These are phyloP conservation scores for Tetraselmis striata DNA, from an alignment of 139 green algal genomes.

Conservation along the genomic window DNA sequence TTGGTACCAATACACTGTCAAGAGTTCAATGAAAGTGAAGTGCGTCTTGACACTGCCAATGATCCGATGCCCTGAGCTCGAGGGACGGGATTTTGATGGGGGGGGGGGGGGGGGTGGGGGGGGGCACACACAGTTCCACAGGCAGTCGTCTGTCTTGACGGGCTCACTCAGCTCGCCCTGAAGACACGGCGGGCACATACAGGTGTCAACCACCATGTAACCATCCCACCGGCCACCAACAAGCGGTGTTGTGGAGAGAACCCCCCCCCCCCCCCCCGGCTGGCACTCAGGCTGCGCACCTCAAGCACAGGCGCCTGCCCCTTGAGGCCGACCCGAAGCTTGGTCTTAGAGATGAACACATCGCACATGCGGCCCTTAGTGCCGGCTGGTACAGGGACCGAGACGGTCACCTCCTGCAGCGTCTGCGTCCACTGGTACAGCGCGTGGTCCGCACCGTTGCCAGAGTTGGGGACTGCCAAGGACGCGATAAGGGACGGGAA, in stretches of 20 bases:
- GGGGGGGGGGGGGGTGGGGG: no score
- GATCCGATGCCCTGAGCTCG: no score
- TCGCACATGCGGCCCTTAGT: conserved; percentile 53
- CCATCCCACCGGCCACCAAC: no score
- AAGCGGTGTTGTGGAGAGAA: no score
- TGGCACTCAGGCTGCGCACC: no score
- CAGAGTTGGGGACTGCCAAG: conserved; percentile 66
- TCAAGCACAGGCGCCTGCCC: conserved; percentile 33
- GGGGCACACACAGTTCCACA: conserved; percentile 89
- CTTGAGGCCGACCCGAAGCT: conserved; percentile 68
- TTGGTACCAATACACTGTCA: no score
- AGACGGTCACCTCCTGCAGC: conserved; percentile 74
- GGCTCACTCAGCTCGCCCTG: conserved; percentile 69
- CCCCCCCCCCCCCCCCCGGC: no score
- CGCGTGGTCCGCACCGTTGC: conserved; percentile 78
- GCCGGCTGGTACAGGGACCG: conserved; percentile 66
- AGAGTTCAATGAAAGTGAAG: no score
- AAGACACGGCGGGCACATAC: no score
- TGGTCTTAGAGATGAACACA: conserved; percentile 55
- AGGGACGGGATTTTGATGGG: no score
- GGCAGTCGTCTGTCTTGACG: conserved; percentile 80
- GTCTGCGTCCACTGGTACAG: conserved; percentile 91
- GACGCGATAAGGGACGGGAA: neutral
- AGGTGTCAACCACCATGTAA: no score
- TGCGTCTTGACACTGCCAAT: no score